These are phyloP conservation scores for Fagopyrum tataricum DNA, from an alignment of 148 eudicot species.

Conservation along the genomic window DNA sequence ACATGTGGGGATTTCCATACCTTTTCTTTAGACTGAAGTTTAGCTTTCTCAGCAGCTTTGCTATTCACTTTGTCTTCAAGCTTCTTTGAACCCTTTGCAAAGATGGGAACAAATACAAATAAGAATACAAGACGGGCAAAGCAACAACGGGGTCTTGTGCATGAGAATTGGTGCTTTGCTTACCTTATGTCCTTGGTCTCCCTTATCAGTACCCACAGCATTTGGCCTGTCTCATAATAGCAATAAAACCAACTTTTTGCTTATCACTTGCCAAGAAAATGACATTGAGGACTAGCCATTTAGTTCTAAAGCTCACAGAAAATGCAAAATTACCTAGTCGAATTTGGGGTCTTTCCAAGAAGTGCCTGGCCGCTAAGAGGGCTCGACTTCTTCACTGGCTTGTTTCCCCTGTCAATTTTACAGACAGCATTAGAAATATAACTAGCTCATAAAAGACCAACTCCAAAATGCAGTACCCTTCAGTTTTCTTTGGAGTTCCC, in stretches of 20 bases:
- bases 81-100: constrained; percentile 38
- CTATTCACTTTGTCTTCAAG: constrained; percentile 35
- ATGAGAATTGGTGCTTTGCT: background rate
- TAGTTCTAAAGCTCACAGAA: background rate
- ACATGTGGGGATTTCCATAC: background rate
- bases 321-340: constrained; percentile 38
- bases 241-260: background rate
- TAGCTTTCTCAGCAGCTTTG: constrained; percentile 32
- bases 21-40: constrained; percentile 35
- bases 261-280: background rate
- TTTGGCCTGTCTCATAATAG: constrained; percentile 31
- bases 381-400: constrained; percentile 37
- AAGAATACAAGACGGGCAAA: background rate
- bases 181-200: constrained; percentile 55
- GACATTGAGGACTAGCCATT: background rate
- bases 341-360: constrained; percentile 32
- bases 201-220: constrained; percentile 26
- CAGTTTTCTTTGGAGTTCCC: constrained; percentile 38
- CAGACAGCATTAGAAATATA: background rate
- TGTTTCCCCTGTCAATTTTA: constrained; percentile 32
- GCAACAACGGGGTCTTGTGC: background rate
- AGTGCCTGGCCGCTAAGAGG: constrained; percentile 42
- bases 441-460: background rate
- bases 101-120: constrained; percentile 3
- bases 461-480: constrained; percentile 38